Conservation (phyloP, 139 green algal genomes). For the Pedinophyceae sp. region DNA sequence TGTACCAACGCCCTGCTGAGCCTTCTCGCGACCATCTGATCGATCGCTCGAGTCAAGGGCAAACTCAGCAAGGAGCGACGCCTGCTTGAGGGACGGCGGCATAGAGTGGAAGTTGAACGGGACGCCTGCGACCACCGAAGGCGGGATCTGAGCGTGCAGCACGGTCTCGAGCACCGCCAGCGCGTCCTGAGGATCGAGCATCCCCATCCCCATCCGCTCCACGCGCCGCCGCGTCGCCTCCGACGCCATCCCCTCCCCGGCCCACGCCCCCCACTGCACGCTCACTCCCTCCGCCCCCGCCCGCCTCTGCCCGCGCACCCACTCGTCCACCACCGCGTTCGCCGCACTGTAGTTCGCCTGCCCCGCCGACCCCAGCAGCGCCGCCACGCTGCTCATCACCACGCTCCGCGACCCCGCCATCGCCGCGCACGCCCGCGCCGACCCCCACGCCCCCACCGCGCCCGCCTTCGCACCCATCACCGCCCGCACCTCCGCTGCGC, state of each 20-base stretch:
- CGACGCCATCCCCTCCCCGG: constrained; percentile 32
- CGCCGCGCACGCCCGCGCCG: too few relatives aligned
- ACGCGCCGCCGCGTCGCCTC: too few relatives aligned
- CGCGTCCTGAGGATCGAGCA: too few relatives aligned
- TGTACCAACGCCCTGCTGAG: too few relatives aligned
- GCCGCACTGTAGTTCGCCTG: constrained; percentile 64
- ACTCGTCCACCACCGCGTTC: constrained; percentile 46
- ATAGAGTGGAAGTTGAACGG: constrained; percentile 2
- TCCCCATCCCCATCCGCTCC: too few relatives aligned
- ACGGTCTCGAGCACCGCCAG: too few relatives aligned
- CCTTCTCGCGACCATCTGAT: too few relatives aligned
- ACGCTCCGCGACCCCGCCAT: too few relatives aligned
- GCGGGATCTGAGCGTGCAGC: too few relatives aligned
- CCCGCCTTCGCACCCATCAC: neutral
- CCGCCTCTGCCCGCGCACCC: too few relatives aligned
- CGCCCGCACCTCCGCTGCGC: neutral
- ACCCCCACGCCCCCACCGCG: too few relatives aligned
- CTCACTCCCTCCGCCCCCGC: constrained; percentile 12
- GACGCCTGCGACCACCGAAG: neutral
- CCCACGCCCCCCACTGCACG: constrained; percentile 33
- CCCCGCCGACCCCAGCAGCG: constrained; percentile 57
- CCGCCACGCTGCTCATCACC: constrained; percentile 63
- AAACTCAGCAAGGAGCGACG: neutral
- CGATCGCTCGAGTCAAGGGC: too few relatives aligned
- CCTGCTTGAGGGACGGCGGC: neutral